These are phyloP conservation scores for Xerocomus cyaneibrunnescens DNA, from an alignment of 1,284 basidiomycete genomes.

Conservation along the genomic window DNA sequence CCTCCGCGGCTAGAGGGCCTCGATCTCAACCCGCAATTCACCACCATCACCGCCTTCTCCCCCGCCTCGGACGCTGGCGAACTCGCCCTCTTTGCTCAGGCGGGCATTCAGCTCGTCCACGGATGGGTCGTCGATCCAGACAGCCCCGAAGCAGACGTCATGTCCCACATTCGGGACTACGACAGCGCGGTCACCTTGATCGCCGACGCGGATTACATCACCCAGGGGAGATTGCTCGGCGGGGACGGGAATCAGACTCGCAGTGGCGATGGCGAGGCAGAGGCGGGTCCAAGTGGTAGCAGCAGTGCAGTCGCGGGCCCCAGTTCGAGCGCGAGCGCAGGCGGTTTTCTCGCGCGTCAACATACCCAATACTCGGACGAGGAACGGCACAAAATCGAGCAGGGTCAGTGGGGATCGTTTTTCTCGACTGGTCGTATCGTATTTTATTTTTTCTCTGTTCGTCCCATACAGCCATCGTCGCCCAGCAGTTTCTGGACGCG, in stretches of 20 bases:
- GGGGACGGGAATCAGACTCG: not conserved
- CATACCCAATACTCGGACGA: conserved; percentile 37
- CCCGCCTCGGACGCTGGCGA: conserved; percentile 65
- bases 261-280: not conserved
- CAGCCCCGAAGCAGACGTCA: conserved; percentile 55
- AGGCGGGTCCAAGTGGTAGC: conserved; percentile 15
- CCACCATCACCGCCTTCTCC: conserved; percentile 62
- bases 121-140: conserved; percentile 90
- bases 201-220: conserved; percentile 73
- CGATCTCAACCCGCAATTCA: conserved; percentile 84
- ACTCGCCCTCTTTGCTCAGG: conserved; percentile 81
- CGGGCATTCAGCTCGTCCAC: conserved; percentile 79
- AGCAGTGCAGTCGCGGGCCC: conserved; percentile 24
- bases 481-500: conserved; percentile 69
- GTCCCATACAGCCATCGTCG: conserved; percentile 53
- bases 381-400: conserved; percentile 59
- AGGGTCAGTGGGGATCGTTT: conserved; percentile 60
- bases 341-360: not conserved
- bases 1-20: conserved; percentile 58
- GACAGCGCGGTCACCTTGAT: conserved; percentile 70
- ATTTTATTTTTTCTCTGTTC: no score
- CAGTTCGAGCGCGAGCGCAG: conserved; percentile 9
- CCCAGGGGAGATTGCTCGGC: conserved; percentile 57
- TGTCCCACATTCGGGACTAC: conserved; percentile 60
- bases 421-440: no score